Evolutionary conservation across 306 rosid genomes (phyloP).

Genomic region (Carpinus viminea): DNA sequence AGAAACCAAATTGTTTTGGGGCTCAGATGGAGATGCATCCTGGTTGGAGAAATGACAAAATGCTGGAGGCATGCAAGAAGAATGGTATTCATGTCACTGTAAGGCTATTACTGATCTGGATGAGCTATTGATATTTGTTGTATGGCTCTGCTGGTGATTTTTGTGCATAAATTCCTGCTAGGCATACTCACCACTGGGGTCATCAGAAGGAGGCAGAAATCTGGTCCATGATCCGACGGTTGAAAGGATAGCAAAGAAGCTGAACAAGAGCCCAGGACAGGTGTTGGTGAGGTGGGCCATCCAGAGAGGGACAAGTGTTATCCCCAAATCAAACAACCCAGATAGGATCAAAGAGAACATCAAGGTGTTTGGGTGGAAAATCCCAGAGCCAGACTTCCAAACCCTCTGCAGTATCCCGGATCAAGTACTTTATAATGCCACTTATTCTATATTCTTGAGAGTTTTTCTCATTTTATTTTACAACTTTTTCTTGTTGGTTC

Average conservation of each 20-base stretch:
- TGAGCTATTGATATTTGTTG: not conserved
- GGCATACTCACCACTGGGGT: slow-evolving; percentile 58
- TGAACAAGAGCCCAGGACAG: slow-evolving; percentile 51
- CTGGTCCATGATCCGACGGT: slow-evolving; percentile 46
- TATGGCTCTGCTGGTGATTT: not conserved
- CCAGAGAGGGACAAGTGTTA: slow-evolving; percentile 60
- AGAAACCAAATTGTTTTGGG: not conserved
- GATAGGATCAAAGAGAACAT: slow-evolving; percentile 49
- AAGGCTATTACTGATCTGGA: slow-evolving; percentile 8
- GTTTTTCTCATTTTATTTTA: no score
- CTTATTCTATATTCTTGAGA: not conserved
- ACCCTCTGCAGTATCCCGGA: slow-evolving; percentile 34
- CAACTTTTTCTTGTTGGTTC: no score
- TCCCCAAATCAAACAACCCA: slow-evolving; percentile 45
- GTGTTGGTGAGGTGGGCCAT: slow-evolving; percentile 57
- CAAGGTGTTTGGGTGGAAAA: slow-evolving; percentile 43
- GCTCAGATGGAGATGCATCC: slow-evolving; percentile 68
- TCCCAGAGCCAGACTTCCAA: slow-evolving; percentile 46
- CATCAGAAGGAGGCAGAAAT: slow-evolving; percentile 47
- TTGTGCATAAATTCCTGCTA: slow-evolving; percentile 1
- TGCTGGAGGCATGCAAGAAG: slow-evolving; percentile 56
- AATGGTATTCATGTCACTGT: slow-evolving; percentile 62
- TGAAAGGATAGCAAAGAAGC: slow-evolving; percentile 45
- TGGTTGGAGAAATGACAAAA: slow-evolving; percentile 68
- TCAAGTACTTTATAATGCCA: slow-evolving; percentile 26